These are phyloP conservation scores for Magnaporthiopsis rhizophila DNA, from an alignment of 2,329 filamentous ascomycete genomes.

Conservation along the genomic window DNA sequence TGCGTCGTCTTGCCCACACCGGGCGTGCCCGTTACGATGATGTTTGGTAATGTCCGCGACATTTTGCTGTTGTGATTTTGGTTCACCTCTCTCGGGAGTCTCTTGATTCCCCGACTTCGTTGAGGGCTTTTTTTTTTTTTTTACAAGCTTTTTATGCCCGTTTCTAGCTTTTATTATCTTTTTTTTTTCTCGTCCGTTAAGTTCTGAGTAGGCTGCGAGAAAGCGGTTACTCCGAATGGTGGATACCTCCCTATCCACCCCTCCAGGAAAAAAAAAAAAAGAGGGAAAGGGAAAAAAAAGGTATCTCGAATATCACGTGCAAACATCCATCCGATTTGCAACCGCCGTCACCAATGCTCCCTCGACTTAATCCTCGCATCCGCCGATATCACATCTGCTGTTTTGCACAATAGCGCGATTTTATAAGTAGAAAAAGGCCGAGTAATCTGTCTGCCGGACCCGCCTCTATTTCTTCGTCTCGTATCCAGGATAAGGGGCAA, in stretches of 20 bases:
- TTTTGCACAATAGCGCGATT: not conserved
- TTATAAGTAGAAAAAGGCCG: not conserved
- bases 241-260: not conserved
- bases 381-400: not conserved
- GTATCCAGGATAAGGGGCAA: not conserved
- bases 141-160: constrained; percentile 3
- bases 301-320: not conserved
- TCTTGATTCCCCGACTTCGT: constrained; percentile 1
- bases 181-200: constrained; percentile 10
- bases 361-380: not conserved
- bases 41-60: constrained; percentile 62
- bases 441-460: not conserved
- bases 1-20: constrained; percentile 95
- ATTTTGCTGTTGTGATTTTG: constrained; percentile 12
- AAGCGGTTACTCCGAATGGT: not conserved
- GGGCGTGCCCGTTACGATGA: constrained; percentile 91
- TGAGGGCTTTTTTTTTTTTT: constrained; percentile 8
- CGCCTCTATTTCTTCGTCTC: not conserved
- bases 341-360: not conserved
- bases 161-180: constrained; percentile 9
- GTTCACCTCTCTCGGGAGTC: not conserved
- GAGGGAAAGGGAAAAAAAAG: not conserved
- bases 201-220: not conserved
- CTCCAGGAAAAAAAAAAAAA: not conserved
- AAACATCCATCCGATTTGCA: not conserved